Evolutionary conservation across 192 early-diverging fungal species (phyloP).

Genomic region (Rhizophagus sp.): DNA sequence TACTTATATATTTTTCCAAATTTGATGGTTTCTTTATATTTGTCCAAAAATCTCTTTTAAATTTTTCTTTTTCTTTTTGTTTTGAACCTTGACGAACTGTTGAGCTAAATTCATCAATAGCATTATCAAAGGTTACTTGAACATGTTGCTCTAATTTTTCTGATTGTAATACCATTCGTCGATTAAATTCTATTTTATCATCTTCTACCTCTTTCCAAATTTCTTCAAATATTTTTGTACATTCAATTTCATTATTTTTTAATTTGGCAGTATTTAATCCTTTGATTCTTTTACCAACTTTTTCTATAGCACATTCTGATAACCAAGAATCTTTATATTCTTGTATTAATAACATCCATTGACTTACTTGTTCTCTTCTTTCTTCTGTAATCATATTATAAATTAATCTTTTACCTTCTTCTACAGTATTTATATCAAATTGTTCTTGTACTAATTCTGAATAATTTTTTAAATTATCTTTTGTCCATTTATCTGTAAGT

Average conservation of each 20-base stretch:
- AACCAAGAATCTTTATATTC: not conserved
- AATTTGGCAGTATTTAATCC: not conserved
- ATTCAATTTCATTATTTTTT: not conserved
- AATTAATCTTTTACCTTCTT: constrained; percentile 1
- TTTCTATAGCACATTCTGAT: not conserved
- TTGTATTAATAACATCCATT: not conserved
- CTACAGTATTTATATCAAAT: not conserved
- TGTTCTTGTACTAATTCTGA: not conserved
- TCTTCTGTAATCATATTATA: not conserved
- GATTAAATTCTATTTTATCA: not conserved
- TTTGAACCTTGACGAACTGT: not conserved
- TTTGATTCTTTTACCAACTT: not conserved
- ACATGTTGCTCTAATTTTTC: not conserved
- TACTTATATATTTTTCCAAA: not conserved
- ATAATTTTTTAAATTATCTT: not conserved
- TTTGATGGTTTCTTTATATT: not conserved
- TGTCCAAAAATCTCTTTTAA: not conserved
- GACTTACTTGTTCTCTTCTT: not conserved
- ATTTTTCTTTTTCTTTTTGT: not conserved
- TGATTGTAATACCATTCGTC: not conserved
- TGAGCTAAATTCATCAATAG: not conserved
- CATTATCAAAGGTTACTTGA: not conserved
- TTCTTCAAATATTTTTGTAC: not conserved
- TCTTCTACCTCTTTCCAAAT: not conserved
- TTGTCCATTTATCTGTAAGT: not conserved